Percentiles rank a stretch among this genome's conserved stretches.
Evolutionary conservation across 441 rosid genomes (phyloP).

Genomic region (Erysimum pusillum): DNA sequence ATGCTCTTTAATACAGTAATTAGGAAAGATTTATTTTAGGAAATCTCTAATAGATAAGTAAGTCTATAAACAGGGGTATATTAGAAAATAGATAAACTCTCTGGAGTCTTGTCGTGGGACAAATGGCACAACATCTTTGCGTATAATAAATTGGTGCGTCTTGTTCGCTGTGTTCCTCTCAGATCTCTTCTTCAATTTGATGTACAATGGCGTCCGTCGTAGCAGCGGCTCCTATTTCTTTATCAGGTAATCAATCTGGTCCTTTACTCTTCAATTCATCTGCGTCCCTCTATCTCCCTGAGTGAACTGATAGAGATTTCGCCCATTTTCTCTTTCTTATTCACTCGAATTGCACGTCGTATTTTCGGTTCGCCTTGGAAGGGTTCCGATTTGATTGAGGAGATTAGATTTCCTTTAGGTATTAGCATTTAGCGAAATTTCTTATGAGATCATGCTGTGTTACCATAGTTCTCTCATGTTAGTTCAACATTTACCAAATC

Average conservation of each 20-base stretch:
- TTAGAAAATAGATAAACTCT: neutral
- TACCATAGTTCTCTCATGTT: neutral
- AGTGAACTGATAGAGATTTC: too few relatives aligned
- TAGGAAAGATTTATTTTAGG: too few relatives aligned
- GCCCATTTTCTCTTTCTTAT: too few relatives aligned
- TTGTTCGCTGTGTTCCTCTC: neutral
- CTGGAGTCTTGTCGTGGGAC: neutral
- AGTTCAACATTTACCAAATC: neutral
- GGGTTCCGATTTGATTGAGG: too few relatives aligned
- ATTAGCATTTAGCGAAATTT: neutral
- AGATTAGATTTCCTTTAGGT: neutral
- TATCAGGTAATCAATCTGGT: conserved; percentile 17
- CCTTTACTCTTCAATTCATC: neutral
- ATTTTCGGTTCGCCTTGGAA: too few relatives aligned
- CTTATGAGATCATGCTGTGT: neutral
- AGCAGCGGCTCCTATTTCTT: conserved; percentile 3
- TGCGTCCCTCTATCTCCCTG: neutral
- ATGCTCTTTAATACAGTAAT: neutral
- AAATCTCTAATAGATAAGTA: neutral
- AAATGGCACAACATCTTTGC: neutral
- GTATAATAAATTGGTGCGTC: neutral
- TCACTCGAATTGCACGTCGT: too few relatives aligned
- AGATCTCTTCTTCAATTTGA: conserved; percentile 18
- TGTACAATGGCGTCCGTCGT: conserved; percentile 24
- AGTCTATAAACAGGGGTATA: neutral